A percentile compares a stretch with the other conserved stretches of the same genome.
These are phyloP conservation scores for Aspergillus tamarii DNA, from an alignment of 2,329 filamentous ascomycete genomes.

Conservation along the genomic window DNA sequence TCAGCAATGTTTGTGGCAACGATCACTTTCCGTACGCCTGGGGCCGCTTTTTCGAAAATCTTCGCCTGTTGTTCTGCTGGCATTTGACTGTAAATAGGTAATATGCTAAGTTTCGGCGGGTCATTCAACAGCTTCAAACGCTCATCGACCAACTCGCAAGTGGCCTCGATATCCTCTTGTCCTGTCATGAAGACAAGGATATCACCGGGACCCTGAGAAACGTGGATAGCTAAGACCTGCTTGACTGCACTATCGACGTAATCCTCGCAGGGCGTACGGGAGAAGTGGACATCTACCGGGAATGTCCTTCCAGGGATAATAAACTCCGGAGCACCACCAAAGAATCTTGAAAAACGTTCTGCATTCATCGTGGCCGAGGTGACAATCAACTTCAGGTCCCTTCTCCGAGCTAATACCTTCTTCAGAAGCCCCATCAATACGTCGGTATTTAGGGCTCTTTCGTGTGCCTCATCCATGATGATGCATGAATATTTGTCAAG, in stretches of 20 bases:
- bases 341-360: constrained; percentile 94
- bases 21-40: constrained; percentile 94
- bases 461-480: constrained; percentile 99
- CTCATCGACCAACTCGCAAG: constrained; percentile 89
- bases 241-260: constrained; percentile 97
- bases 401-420: constrained; percentile 85
- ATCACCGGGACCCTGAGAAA: constrained; percentile 89
- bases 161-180: constrained; percentile 96
- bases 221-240: constrained; percentile 92
- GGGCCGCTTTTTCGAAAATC: constrained; percentile 89
- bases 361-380: constrained; percentile 99
- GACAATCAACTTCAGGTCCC: constrained; percentile 94
- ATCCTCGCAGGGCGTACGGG: constrained; percentile 91
- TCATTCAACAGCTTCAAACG: constrained; percentile 87
- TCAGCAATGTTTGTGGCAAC: constrained; percentile 99
- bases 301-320: constrained; percentile 95
- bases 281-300: constrained; percentile 94
- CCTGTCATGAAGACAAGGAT: constrained; percentile 99
- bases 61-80: constrained; percentile 96
- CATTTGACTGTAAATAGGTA: constrained; percentile 99
- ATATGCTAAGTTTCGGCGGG: constrained; percentile 87
- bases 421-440: constrained; percentile 97
- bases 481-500: constrained; percentile 96
- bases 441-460: constrained; percentile 93
- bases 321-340: constrained; percentile 93